Evolutionary conservation across 2,329 filamentous ascomycete species (phyloP), one percentile per base, ranked within the genome.

Genomic region (Dothistroma septosporum): DNA sequence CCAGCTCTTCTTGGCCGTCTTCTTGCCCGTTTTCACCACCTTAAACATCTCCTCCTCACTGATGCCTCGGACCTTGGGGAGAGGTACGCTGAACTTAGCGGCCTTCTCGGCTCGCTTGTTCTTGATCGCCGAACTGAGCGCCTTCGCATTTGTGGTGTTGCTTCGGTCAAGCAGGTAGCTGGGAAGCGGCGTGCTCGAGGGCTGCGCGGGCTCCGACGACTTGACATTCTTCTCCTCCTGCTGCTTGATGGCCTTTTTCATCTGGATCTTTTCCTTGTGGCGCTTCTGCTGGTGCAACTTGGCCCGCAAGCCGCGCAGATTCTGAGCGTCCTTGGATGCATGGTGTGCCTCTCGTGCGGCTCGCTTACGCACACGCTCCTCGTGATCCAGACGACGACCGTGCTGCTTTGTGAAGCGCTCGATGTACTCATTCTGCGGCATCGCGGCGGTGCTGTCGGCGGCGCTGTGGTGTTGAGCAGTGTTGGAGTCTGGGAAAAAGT

Each of bases 151-250:
- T 64, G 82, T 86, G 60, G 83, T 80, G 67, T 87, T 82, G 53
- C 80, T 82, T n/a, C 94, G 86, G 80, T 99, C 94, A 65, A 99
- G 87, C 75, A 99, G 84, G 77, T 97, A 99, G 70, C 91, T 88
- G 55, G 94, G 94, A 70, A 97, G 82, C 60, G 94, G 91, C 54
- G 90, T 91, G 68, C 83, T 86, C 28, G 87, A 87, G 63, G 92
- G 90, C 77, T 94, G 89, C 70, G 88, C 85, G 67, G 89, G 87
- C 58, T 88, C 87, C 33, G 85, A 81, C 9, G 89, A 90, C 80
- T 97, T 96, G 82, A 97, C 87, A 74, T 97, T 95, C 79, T 91
- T 88, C 82, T 97, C 91, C 79, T 99, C 94, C 81, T 96, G 91
- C 49, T 91, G 89, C 79, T 90, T 91, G 84, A 99, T 95, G 73